These are phyloP conservation scores for Ophiostoma angusticollis DNA, from an alignment of 2,329 filamentous ascomycete species.

Conservation along the genomic window DNA sequence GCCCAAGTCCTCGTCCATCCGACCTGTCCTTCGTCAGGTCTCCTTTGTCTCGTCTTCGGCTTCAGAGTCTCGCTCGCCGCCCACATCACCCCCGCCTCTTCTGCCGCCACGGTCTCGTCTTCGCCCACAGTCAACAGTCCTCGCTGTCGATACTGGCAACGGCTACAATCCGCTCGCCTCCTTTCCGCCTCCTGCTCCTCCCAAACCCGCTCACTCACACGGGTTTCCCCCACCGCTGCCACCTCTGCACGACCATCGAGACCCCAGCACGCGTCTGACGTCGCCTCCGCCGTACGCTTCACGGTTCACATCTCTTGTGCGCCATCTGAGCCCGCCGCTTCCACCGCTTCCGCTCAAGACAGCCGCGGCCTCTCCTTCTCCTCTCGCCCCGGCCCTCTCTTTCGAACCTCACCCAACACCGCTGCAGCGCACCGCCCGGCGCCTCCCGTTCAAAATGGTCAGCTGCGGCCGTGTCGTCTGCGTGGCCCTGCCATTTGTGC, in stretches of 20 bases:
- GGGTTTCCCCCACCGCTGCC: background rate
- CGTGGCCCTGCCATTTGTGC: constrained; percentile 73
- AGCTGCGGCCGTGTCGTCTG: constrained; percentile 64
- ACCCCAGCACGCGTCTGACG: background rate
- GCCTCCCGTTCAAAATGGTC: constrained; percentile 17
- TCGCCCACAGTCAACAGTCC: constrained; percentile 1
- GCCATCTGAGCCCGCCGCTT: constrained; percentile 2
- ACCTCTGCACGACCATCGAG: background rate
- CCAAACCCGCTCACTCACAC: constrained; percentile 3
- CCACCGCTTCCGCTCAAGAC: constrained; percentile 4
- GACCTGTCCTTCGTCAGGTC: background rate
- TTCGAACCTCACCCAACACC: background rate
- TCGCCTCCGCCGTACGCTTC: constrained; percentile 5
- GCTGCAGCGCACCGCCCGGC: background rate
- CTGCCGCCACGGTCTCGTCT: constrained; percentile 3
- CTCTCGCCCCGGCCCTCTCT: background rate
- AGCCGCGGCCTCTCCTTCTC: background rate
- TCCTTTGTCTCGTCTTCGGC: background rate
- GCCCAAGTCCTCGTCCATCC: background rate
- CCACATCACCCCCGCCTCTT: background rate
- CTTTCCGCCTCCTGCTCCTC: constrained; percentile 4
- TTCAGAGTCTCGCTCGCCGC: background rate
- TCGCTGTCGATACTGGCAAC: background rate
- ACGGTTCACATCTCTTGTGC: constrained; percentile 1
- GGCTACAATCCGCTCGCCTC: background rate